phyloP scores from a whole-genome alignment of 2,329 filamentous ascomycete genomes.

The Fusarium sp. region DNA sequence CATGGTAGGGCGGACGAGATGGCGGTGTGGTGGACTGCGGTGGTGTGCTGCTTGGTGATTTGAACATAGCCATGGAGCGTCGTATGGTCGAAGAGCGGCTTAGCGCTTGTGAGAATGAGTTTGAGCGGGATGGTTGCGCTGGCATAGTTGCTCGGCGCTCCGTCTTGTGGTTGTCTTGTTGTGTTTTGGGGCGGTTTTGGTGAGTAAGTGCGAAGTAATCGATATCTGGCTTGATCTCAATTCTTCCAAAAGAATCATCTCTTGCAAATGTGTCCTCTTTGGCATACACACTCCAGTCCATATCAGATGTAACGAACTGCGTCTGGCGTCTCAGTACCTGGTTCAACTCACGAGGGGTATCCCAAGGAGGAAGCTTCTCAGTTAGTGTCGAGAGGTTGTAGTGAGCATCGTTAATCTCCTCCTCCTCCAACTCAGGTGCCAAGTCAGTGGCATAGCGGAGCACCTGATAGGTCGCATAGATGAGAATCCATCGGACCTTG shows the following conservation, averaged over 20 bases:
- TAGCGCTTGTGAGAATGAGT: conserved; percentile 49
- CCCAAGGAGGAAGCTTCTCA: conserved; percentile 61
- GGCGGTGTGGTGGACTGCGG: conserved; percentile 32
- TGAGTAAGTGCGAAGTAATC: conserved; percentile 65
- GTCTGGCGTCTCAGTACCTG: conserved; percentile 49
- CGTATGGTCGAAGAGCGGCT: conserved; percentile 53
- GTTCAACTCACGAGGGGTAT: conserved; percentile 48
- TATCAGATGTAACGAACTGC: conserved; percentile 39
- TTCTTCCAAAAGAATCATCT: conserved; percentile 27
- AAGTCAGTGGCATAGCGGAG: conserved; percentile 72
- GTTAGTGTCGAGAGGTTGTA: conserved; percentile 68
- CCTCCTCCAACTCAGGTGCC: conserved; percentile 69
- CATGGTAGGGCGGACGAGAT: conserved; percentile 55
- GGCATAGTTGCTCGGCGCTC: conserved; percentile 38
- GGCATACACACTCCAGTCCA: conserved; percentile 23
- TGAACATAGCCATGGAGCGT: conserved; percentile 52
- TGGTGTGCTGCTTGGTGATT: conserved; percentile 36
- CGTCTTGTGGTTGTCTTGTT: conserved; percentile 15
- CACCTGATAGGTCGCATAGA: conserved; percentile 81
- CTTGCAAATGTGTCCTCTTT: conserved; percentile 10
- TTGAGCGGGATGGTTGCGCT: conserved; percentile 47
- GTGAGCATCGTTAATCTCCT: conserved; percentile 67
- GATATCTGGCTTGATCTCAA: conserved; percentile 67
- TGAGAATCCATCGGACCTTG: conserved; percentile 82
- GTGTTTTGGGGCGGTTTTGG: conserved; percentile 36